Conservation (phyloP, 108 stramenopile genomes). For the Nitzschia putrida region DNA sequence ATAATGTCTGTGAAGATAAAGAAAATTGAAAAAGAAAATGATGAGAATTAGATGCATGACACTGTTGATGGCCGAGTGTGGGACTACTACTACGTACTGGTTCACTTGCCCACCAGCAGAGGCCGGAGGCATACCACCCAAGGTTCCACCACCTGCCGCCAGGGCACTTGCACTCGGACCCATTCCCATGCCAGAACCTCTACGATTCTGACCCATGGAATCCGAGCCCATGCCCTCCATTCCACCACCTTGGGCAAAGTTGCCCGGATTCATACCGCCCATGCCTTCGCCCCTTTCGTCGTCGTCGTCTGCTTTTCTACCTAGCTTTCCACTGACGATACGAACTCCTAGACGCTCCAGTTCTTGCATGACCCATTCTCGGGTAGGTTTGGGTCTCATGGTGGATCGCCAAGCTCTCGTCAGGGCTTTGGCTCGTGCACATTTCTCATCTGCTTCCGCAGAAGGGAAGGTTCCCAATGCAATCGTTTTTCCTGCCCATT, state of each 20-base stretch:
- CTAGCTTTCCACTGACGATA: conserved; percentile 69
- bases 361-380: conserved; percentile 86
- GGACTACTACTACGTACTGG: too few relatives aligned
- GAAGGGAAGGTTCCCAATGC: conserved; percentile 69
- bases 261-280: conserved; percentile 1
- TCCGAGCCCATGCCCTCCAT: conserved; percentile 1
- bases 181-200: background rate
- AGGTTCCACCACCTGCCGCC: conserved; percentile 3
- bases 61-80: too few relatives aligned
- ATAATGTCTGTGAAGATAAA: conserved; percentile 55
- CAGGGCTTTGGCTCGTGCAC: conserved; percentile 78
- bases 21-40: background rate
- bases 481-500: conserved; percentile 40
- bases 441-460: conserved; percentile 86
- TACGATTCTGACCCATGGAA: conserved; percentile 1
- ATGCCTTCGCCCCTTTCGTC: background rate
- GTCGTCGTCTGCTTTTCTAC: conserved; percentile 56
- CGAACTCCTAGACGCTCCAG: conserved; percentile 81
- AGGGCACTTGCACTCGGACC: conserved; percentile 8
- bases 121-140: conserved; percentile 15
- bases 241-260: background rate
- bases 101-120: conserved; percentile 5
- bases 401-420: conserved; percentile 81
- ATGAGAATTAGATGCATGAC: background rate
- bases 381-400: conserved; percentile 79